Percentiles rank a stretch among this genome's conserved stretches.
These are phyloP conservation scores for Penicillium sumatraense DNA, from an alignment of 2,329 filamentous ascomycete genomes.

Conservation along the genomic window DNA sequence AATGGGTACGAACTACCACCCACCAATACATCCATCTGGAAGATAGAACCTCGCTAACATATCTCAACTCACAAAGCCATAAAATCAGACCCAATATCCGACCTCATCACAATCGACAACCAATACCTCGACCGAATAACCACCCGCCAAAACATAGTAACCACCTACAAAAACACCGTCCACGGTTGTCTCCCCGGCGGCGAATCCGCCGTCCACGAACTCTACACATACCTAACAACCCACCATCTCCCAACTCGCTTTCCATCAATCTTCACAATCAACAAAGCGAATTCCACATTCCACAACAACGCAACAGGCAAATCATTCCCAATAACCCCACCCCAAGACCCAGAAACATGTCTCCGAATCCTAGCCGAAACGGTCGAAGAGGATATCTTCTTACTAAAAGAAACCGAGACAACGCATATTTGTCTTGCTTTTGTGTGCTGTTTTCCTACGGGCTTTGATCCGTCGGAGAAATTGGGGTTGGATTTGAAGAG, in stretches of 20 bases:
- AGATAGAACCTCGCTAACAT: background rate
- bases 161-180: constrained; percentile 2
- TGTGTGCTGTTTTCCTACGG: constrained; percentile 1
- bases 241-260: constrained; percentile 2
- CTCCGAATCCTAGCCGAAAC: constrained; percentile 1
- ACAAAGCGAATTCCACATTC: background rate
- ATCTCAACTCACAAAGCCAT: background rate
- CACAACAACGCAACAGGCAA: background rate
- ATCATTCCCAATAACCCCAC: background rate
- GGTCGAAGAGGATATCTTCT: constrained; percentile 5
- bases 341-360: constrained; percentile 1
- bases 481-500: background rate
- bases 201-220: background rate
- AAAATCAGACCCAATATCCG: background rate
- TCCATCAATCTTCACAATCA: background rate
- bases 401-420: background rate
- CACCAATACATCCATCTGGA: too few species aligned
- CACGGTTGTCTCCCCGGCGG: constrained; percentile 3
- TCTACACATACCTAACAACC: constrained; percentile 1
- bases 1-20: constrained; percentile 3
- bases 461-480: constrained; percentile 3
- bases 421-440: constrained; percentile 4
- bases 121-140: constrained; percentile 4
- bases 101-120: constrained; percentile 2
- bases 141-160: background rate